These are phyloP conservation scores for Porcisia hertigi DNA, from an alignment of 208 protist species.

Conservation along the genomic window DNA sequence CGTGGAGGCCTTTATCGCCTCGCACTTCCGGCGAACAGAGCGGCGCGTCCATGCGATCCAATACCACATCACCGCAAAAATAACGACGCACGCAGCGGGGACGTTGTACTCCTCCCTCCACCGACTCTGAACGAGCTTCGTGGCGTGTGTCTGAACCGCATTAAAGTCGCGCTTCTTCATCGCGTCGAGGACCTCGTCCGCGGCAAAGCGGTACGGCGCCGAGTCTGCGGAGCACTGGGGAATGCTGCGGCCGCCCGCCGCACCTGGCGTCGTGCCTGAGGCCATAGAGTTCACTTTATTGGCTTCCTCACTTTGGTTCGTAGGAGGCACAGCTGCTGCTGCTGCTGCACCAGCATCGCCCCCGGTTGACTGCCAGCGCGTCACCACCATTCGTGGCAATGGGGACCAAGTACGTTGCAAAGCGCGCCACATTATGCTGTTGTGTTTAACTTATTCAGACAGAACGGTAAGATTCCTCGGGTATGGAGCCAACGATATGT, in stretches of 20 bases:
- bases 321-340: neutral
- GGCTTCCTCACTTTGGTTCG: neutral
- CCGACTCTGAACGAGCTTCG: conserved; percentile 55
- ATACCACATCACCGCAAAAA: conserved; percentile 74
- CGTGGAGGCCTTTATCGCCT: conserved; percentile 36
- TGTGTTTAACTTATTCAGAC: neutral
- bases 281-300: neutral
- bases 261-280: conserved; percentile 1
- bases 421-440: conserved; percentile 1
- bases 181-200: conserved; percentile 58
- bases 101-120: conserved; percentile 80
- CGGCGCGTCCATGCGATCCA: conserved; percentile 67
- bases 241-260: conserved; percentile 1
- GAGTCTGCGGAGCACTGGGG: conserved; percentile 1
- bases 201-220: conserved; percentile 36
- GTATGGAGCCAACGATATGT: neutral
- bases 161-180: conserved; percentile 68
- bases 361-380: conserved; percentile 15
- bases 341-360: conserved; percentile 10
- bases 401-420: neutral
- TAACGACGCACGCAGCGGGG: conserved; percentile 48
- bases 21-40: conserved; percentile 60
- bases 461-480: neutral
- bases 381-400: conserved; percentile 1
- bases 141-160: conserved; percentile 61